Percentiles rank a stretch among this genome's conserved stretches.
These are phyloP conservation scores for Neonothopanus nambi DNA, from an alignment of 1,284 basidiomycete genomes.

Conservation along the genomic window DNA sequence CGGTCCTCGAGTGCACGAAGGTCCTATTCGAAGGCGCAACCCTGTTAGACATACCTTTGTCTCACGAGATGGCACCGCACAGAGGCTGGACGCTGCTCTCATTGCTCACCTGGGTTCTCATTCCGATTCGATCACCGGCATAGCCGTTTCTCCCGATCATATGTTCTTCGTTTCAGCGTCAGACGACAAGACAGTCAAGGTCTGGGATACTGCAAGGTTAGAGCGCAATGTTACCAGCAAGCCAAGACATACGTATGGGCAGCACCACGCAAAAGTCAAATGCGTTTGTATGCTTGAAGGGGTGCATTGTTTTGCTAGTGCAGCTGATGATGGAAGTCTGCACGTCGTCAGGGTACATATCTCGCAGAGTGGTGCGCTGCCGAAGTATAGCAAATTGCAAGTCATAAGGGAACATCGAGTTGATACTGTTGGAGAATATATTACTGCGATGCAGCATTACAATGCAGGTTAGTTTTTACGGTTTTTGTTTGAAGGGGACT, in stretches of 20 bases:
- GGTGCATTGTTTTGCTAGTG: constrained; percentile 87
- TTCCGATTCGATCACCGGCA: constrained; percentile 73
- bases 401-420: constrained; percentile 74
- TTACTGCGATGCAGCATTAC: constrained; percentile 77
- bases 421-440: constrained; percentile 70
- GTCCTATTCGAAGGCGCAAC: constrained; percentile 74
- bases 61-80: constrained; percentile 53
- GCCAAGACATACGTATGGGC: constrained; percentile 73
- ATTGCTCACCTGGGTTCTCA: constrained; percentile 89
- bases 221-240: constrained; percentile 68
- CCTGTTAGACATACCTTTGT: constrained; percentile 64
- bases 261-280: constrained; percentile 81
- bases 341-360: constrained; percentile 84
- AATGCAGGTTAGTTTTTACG: constrained; percentile 39
- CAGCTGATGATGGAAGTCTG: constrained; percentile 82
- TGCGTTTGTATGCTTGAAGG: constrained; percentile 81
- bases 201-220: constrained; percentile 53
- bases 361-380: constrained; percentile 58
- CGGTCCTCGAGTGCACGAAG: constrained; percentile 82
- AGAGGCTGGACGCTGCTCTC: constrained; percentile 72
- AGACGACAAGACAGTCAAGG: constrained; percentile 81
- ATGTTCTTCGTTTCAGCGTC: constrained; percentile 92
- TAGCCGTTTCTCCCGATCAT: constrained; percentile 92
- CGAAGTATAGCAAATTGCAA: constrained; percentile 81
- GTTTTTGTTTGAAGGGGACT: neutral